phyloP scores from a whole-genome alignment of 108 stramenopile genomes.

The Nitzschia sp. region DNA sequence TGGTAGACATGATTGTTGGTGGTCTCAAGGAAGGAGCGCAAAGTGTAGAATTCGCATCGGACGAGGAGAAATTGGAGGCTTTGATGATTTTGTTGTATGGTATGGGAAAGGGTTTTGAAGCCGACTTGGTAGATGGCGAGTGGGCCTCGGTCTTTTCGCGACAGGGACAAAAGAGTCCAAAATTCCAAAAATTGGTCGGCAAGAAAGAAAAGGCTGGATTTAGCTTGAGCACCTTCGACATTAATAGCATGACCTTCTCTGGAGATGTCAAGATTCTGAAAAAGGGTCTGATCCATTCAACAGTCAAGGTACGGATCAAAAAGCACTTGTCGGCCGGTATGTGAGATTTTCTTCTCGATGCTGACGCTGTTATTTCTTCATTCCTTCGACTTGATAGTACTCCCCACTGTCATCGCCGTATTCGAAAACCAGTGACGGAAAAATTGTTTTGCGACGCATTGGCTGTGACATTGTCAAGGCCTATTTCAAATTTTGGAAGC shows the following conservation, averaged over 20 bases:
- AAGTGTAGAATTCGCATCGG: not conserved
- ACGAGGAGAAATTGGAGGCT: conserved; percentile 23
- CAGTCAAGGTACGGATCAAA: conserved; percentile 11
- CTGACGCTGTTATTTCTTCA: too few relatives aligned
- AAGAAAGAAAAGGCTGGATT: conserved; percentile 18
- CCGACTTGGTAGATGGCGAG: conserved; percentile 48
- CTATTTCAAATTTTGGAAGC: conserved; percentile 41
- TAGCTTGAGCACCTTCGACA: conserved; percentile 38
- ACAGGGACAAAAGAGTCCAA: conserved; percentile 33
- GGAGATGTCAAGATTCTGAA: conserved; percentile 24
- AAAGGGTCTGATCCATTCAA: conserved; percentile 14
- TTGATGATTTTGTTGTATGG: conserved; percentile 27
- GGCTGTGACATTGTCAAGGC: conserved; percentile 41
- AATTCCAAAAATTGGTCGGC: conserved; percentile 45
- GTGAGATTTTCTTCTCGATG: too few relatives aligned
- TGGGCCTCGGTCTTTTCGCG: conserved; percentile 39
- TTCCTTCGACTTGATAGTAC: conserved; percentile 18
- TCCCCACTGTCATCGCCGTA: conserved; percentile 17
- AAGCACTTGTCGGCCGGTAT: not conserved
- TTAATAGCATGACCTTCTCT: conserved; percentile 23
- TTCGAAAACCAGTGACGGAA: conserved; percentile 26
- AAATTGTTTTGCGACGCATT: conserved; percentile 52
- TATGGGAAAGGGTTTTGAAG: conserved; percentile 47
- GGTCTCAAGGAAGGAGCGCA: conserved; percentile 10
- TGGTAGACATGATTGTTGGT: conserved; percentile 25